phyloP scores from a whole-genome alignment of 768 basidiomycete species.

The Termitomyces eurrhizus region DNA sequence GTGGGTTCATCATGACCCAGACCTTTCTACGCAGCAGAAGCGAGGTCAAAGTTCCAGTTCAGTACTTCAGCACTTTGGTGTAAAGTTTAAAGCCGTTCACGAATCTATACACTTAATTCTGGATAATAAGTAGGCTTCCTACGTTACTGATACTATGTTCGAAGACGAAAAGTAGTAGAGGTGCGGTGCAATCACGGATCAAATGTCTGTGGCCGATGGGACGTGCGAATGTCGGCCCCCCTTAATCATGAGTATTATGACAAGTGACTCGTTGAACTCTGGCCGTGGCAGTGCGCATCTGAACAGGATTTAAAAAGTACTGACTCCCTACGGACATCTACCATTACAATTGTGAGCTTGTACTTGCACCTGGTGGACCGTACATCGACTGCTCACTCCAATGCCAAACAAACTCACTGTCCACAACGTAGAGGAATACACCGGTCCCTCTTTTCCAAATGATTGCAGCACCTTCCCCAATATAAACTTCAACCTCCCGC shows the following conservation, averaged over 20 bases:
- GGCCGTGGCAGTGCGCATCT: neutral
- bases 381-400: neutral
- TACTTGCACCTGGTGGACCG: neutral
- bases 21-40: no score
- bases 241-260: neutral
- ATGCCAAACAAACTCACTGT: neutral
- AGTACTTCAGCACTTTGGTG: no score
- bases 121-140: no score
- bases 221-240: neutral
- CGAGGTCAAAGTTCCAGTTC: no score
- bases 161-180: no score
- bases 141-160: no score
- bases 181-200: neutral
- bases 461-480: constrained; percentile 16
- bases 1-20: no score
- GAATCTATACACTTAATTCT: no score
- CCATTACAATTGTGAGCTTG: neutral
- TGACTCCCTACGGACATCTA: neutral
- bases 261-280: neutral
- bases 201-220: neutral
- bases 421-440: neutral
- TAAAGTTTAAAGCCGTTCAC: no score
- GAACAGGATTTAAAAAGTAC: neutral
- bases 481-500: constrained; percentile 38
- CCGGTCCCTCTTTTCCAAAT: neutral